These are phyloP conservation scores for Neurospora cerealis DNA, from an alignment of 495 filamentous ascomycete genomes.

Conservation along the genomic window DNA sequence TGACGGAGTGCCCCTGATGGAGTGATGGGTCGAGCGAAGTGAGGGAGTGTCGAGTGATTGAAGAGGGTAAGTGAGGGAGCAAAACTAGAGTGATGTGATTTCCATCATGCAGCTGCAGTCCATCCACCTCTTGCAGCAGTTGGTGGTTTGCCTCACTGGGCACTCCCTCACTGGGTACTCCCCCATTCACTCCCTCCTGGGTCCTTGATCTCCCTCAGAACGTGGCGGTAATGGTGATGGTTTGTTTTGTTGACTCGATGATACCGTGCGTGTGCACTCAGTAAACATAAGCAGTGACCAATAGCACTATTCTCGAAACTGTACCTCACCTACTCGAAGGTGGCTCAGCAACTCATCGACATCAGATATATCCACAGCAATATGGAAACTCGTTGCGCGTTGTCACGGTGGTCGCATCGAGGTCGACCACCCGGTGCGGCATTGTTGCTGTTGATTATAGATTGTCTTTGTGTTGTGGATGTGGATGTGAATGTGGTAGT, in stretches of 20 bases:
- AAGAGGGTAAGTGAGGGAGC: not conserved
- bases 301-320: not conserved
- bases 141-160: not conserved
- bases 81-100: not conserved
- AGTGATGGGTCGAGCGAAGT: not conserved
- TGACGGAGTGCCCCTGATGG: not conserved
- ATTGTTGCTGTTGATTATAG: not conserved
- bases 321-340: not conserved
- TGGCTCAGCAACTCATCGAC: not conserved
- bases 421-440: not conserved
- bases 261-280: no score
- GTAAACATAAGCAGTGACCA: no score
- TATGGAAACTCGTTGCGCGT: not conserved
- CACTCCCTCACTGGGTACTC: not conserved
- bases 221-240: not conserved
- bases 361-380: not conserved
- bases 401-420: not conserved
- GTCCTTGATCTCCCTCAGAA: not conserved
- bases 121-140: not conserved
- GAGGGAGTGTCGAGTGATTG: not conserved
- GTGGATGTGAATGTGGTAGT: not conserved
- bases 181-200: not conserved
- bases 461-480: not conserved
- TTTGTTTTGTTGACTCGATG: no score
- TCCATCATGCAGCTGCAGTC: not conserved